Evolutionary conservation across 1,284 basidiomycete species (phyloP).

Genomic region (Porogramme epimiltina): DNA sequence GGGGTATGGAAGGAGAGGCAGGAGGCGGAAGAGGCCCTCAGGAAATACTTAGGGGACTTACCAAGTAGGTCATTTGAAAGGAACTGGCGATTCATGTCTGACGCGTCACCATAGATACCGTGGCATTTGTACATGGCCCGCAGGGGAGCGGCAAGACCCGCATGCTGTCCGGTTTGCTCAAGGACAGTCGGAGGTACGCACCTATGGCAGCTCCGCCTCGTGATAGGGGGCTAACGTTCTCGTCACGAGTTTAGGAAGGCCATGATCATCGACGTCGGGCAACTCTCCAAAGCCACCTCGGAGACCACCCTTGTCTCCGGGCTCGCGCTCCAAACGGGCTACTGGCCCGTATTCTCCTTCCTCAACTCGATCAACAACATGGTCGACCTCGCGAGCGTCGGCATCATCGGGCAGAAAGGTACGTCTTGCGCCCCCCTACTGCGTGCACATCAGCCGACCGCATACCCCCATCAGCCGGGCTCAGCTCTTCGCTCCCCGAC

Average conservation of each 20-base stretch:
- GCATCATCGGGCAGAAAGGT: conserved; percentile 95
- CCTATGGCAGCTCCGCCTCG: not conserved
- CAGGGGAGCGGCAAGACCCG: conserved; percentile 88
- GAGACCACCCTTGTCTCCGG: conserved; percentile 72
- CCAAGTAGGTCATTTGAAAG: conserved; percentile 50
- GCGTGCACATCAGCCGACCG: too few relatives aligned
- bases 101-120: conserved; percentile 44
- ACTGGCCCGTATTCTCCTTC: conserved; percentile 91
- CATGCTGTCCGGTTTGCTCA: conserved; percentile 66
- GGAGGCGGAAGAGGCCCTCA: conserved; percentile 73
- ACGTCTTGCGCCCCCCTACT: conserved; percentile 6
- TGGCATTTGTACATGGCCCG: conserved; percentile 89
- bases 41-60: conserved; percentile 71
- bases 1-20: conserved; percentile 82
- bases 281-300: conserved; percentile 72
- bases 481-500: conserved; percentile 82
- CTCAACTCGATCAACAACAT: conserved; percentile 84
- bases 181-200: conserved; percentile 57
- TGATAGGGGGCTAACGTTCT: too few relatives aligned
- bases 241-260: conserved; percentile 54
- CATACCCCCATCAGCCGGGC: too few relatives aligned
- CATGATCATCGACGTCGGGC: conserved; percentile 81
- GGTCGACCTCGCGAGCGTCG: conserved; percentile 91
- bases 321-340: conserved; percentile 85
- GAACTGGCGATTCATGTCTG: too few relatives aligned